A percentile compares a stretch with the other conserved stretches of the same genome.
phyloP scores from a whole-genome alignment of 2,329 filamentous ascomycete genomes.

The Diaporthe destruens region DNA sequence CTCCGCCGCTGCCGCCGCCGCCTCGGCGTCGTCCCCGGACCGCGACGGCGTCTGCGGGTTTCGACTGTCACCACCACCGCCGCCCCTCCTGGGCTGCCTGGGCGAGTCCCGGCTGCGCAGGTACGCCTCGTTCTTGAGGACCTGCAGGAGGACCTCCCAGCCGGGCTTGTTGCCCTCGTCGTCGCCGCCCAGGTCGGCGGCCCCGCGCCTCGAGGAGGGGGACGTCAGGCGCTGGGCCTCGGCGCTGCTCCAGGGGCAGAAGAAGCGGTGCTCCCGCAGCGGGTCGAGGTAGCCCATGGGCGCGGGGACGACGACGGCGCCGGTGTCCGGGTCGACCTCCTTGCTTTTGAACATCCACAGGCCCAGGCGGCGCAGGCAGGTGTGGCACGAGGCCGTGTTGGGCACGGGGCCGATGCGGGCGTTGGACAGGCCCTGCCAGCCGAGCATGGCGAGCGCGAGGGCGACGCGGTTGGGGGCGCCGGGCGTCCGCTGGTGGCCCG shows the following conservation, averaged over 20 bases:
- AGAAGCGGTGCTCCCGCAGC: constrained; percentile 81
- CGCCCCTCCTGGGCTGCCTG: constrained; percentile 40
- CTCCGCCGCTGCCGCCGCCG: constrained; percentile 49
- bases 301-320: constrained; percentile 67
- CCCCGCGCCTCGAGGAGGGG: constrained; percentile 26
- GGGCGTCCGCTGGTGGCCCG: constrained; percentile 32
- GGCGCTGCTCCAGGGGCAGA: constrained; percentile 83
- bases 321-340: constrained; percentile 67
- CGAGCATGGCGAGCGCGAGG: constrained; percentile 77
- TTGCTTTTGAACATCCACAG: constrained; percentile 94
- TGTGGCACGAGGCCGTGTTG: constrained; percentile 82
- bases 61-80: neutral
- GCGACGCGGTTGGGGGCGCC: constrained; percentile 69
- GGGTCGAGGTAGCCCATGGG: constrained; percentile 77
- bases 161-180: constrained; percentile 58
- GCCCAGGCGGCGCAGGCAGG: constrained; percentile 88
- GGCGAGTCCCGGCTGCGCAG: constrained; percentile 56
- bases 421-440: constrained; percentile 78
- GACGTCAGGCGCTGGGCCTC: constrained; percentile 67
- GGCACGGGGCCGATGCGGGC: constrained; percentile 70
- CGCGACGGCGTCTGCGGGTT: constrained; percentile 40
- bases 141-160: constrained; percentile 68
- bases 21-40: constrained; percentile 31
- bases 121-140: constrained; percentile 70
- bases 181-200: constrained; percentile 47